phyloP scores from a whole-genome alignment of 371 early-diverging fungal genomes.

The Sporodiniella umbellata region DNA sequence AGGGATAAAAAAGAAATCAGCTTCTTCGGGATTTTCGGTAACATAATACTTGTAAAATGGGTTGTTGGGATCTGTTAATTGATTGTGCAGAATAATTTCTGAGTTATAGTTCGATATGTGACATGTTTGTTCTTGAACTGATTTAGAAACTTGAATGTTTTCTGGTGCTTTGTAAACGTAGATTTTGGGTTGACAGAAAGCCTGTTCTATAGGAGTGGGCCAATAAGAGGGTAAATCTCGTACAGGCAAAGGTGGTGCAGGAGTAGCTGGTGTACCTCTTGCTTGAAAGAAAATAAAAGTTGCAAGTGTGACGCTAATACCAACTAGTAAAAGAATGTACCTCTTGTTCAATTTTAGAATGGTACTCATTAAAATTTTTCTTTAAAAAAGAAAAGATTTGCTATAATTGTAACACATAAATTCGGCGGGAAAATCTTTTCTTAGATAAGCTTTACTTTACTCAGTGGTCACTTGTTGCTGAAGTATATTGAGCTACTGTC shows the following conservation, averaged over 20 bases:
- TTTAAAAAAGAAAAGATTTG: slow-evolving; percentile 1
- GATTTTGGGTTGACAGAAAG: slow-evolving; percentile 51
- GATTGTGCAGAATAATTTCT: slow-evolving; percentile 40
- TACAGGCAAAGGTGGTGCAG: slow-evolving; percentile 37
- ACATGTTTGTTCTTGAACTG: slow-evolving; percentile 28
- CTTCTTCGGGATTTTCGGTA: slow-evolving; percentile 50
- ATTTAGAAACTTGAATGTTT: slow-evolving; percentile 33
- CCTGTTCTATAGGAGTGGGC: slow-evolving; percentile 50
- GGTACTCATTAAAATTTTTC: not conserved
- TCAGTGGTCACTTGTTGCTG: no score
- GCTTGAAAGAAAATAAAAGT: slow-evolving; percentile 1
- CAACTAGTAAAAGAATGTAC: slow-evolving; percentile 9
- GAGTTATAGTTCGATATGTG: slow-evolving; percentile 49
- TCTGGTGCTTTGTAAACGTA: slow-evolving; percentile 51
- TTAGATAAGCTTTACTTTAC: no score
- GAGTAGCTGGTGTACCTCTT: slow-evolving; percentile 8
- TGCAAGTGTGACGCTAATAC: slow-evolving; percentile 1
- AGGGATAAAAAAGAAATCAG: slow-evolving; percentile 53
- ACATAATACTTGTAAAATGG: slow-evolving; percentile 42
- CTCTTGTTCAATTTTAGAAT: slow-evolving; percentile 14
- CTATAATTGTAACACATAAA: no score
- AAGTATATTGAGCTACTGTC: no score
- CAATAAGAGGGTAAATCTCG: slow-evolving; percentile 32
- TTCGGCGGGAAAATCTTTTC: no score
- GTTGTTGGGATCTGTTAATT: slow-evolving; percentile 41